Conservation (phyloP, 805 yeast species). For the Priceomyces haplophilus region DNA sequence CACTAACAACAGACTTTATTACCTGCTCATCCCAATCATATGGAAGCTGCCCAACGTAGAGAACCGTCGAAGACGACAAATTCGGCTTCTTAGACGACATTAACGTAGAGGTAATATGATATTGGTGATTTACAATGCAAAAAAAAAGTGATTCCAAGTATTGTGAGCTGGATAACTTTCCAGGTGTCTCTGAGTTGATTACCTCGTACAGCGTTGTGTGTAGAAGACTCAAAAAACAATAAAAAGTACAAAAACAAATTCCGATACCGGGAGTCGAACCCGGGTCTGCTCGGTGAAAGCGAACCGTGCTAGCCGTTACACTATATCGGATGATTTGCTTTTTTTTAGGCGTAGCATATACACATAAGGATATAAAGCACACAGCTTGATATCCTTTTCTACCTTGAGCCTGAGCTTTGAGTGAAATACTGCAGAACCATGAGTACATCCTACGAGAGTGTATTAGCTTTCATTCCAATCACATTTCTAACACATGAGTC, state of each 20-base stretch:
- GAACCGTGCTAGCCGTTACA: conserved; percentile 55
- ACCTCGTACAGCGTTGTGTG: background rate
- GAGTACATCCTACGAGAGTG: too few species aligned
- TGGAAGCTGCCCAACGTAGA: conserved; percentile 64
- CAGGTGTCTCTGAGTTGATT: background rate
- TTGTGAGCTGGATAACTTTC: background rate
- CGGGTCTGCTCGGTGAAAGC: conserved; percentile 59
- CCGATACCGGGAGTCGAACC: conserved; percentile 89
- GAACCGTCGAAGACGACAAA: conserved; percentile 35
- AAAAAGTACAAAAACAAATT: conserved; percentile 22
- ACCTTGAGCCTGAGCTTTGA: too few species aligned
- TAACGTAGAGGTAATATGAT: background rate
- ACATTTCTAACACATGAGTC: too few species aligned
- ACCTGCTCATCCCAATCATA: conserved; percentile 67
- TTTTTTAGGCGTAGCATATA: too few species aligned
- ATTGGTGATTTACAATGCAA: background rate
- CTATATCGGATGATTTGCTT: conserved; percentile 39
- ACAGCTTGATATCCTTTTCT: too few species aligned
- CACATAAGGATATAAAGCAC: too few species aligned
- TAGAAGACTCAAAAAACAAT: background rate
- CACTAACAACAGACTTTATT: conserved; percentile 61
- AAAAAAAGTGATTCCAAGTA: background rate
- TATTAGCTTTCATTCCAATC: too few species aligned
- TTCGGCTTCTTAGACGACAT: conserved; percentile 8
- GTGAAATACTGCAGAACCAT: too few species aligned